These are phyloP conservation scores for Rosa rugosa DNA, from an alignment of 306 rosid genomes.

Conservation along the genomic window DNA sequence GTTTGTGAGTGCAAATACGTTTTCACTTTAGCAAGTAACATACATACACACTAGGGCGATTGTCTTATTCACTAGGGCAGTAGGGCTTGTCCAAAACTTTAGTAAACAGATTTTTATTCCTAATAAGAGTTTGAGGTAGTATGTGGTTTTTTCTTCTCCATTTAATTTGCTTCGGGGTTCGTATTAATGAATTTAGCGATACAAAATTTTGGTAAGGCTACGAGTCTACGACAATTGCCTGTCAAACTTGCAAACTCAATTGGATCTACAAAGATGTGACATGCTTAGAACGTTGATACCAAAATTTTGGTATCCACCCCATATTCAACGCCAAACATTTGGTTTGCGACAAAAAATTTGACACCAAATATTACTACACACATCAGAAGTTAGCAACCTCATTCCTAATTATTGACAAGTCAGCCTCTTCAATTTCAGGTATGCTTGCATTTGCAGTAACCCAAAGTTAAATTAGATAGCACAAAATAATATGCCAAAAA, in stretches of 20 bases:
- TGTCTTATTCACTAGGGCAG: too few relatives aligned
- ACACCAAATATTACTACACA: neutral
- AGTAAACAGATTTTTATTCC: too few relatives aligned
- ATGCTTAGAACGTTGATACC: neutral
- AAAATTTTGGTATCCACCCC: neutral
- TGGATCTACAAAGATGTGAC: neutral
- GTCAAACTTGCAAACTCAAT: too few relatives aligned
- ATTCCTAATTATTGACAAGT: neutral
- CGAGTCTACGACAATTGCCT: too few relatives aligned
- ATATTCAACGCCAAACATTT: neutral
- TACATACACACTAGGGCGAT: too few relatives aligned
- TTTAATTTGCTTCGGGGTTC: neutral
- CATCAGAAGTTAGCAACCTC: neutral
- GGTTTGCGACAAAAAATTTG: neutral
- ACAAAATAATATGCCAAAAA: neutral
- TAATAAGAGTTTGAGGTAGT: too few relatives aligned
- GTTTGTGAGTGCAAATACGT: too few relatives aligned
- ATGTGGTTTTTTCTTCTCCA: neutral
- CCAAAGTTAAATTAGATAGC: neutral
- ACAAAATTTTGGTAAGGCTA: too few relatives aligned
- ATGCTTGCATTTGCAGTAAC: constrained; percentile 2
- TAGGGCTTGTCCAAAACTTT: too few relatives aligned
- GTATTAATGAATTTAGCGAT: neutral
- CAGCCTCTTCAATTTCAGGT: neutral
- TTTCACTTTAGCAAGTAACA: too few relatives aligned